phyloP scores from a whole-genome alignment of 1,284 basidiomycete species.

The Ceratobasidium sp. region DNA sequence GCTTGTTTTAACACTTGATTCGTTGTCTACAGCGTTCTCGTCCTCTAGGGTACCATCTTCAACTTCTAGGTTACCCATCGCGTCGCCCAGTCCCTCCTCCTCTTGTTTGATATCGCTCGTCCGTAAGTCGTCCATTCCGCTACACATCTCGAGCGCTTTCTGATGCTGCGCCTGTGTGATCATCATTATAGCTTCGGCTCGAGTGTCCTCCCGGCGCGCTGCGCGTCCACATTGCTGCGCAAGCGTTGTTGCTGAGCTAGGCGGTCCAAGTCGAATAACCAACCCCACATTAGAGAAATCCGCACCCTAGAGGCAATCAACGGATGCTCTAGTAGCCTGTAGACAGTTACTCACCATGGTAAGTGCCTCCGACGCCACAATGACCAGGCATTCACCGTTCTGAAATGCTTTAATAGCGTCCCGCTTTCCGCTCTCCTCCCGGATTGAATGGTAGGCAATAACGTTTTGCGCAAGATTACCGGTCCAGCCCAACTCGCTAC shows the following conservation, averaged over 20 bases:
- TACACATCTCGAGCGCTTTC: neutral
- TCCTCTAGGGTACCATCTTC: neutral
- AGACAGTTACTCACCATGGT: neutral
- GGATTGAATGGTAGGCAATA: neutral
- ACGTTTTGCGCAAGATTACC: neutral
- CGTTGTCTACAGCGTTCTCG: neutral
- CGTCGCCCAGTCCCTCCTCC: neutral
- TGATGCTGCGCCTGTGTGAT: slow-evolving; percentile 1
- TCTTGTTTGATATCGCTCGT: neutral
- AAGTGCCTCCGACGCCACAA: slow-evolving; percentile 5
- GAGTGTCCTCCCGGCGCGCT: neutral
- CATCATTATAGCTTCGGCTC: neutral
- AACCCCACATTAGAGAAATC: neutral
- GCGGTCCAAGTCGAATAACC: neutral
- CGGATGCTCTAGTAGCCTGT: neutral
- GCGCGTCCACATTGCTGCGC: neutral
- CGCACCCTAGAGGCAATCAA: neutral
- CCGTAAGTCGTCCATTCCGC: neutral
- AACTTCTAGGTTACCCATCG: neutral
- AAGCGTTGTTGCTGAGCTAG: neutral
- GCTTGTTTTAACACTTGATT: neutral
- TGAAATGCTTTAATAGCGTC: slow-evolving; percentile 8
- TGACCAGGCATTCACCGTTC: neutral
- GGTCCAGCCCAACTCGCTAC: neutral
- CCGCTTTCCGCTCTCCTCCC: slow-evolving; percentile 1